Evolutionary conservation across 345 rosid species (phyloP), one percentile per base, ranked within the genome.

Genomic region (Tarenaya hassleriana): DNA sequence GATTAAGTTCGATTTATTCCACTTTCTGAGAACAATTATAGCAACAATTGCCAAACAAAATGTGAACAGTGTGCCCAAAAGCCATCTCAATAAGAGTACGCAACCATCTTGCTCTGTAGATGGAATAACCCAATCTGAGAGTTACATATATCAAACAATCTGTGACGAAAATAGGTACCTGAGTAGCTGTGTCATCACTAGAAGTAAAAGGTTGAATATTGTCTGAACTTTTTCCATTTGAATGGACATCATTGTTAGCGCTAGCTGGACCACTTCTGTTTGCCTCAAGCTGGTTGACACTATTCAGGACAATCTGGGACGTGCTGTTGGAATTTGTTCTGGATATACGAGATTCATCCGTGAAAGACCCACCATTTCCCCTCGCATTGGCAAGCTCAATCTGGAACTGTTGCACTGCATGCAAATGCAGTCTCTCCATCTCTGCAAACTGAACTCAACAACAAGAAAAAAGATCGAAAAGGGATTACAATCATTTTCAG

Each of bases 331-430:
- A 51, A 49, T 74, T 80, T 32, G 69, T 66, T 62, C 76, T 83
- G 35, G 78, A 59, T 8, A 61, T 14, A 24, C 27, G 75, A 8
- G 78, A 66, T 55, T 86, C 85, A 34, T 76, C 85, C 10, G 85
- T 14, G 35, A 63, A 78, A 39, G 87, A 58, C 27, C 87, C 77
- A 63, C 64, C 73, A 56, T 82, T 82, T 64, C 76, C 95, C 65
- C 78, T 88, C 10, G 69, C 72, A 65, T 78, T 88, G 55, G 87
- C 85, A 62, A 88, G 72, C 69, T 88, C 88, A 65, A 68, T 65
- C 53, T 86, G 97, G 69, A 88, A 95, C 54, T 88, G 98, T 51
- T 88, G 94, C 38, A 92, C 68, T 51, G 88, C 60, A 72, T 81
- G 95, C 66, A 74, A 33, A 71, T 88, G 96, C 66, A 77, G 62